Conservation (phyloP, 1,284 basidiomycete species). For the Phylloporus sp. region DNA sequence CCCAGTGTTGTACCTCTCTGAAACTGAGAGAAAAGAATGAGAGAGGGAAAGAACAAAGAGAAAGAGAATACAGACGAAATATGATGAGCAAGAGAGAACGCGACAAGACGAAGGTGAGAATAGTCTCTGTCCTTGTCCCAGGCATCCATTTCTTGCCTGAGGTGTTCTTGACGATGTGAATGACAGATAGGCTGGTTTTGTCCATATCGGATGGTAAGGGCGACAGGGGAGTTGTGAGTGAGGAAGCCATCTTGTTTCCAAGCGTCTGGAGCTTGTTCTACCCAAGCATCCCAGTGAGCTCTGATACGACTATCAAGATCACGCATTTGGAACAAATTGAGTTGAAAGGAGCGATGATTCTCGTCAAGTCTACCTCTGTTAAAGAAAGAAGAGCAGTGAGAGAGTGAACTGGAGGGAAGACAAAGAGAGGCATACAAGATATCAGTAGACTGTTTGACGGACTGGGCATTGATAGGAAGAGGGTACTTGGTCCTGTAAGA, state of each 20-base stretch:
- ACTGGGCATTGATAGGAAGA: not conserved
- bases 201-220: slow-evolving; percentile 10
- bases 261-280: not conserved
- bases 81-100: slow-evolving; percentile 10
- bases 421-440: slow-evolving; percentile 4
- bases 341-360: not conserved
- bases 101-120: not conserved
- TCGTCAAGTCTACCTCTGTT: slow-evolving; percentile 4
- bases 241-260: slow-evolving; percentile 16
- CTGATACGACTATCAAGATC: not conserved
- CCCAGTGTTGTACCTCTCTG: not conserved
- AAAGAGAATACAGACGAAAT: slow-evolving; percentile 2
- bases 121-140: slow-evolving; percentile 12
- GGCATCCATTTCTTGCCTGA: not conserved
- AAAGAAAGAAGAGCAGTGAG: too few relatives aligned
- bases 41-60: not conserved
- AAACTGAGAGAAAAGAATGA: slow-evolving; percentile 1
- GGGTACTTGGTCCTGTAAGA: slow-evolving; percentile 1
- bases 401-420: too few relatives aligned
- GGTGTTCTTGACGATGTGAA: not conserved
- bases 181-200: slow-evolving; percentile 16
- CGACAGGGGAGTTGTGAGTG: slow-evolving; percentile 2
- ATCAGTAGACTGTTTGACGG: not conserved
- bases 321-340: not conserved
- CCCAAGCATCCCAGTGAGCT: not conserved